Base-by-base conservation (phyloP, 78 protist species). In the Dictyostelium capitatum region DNA sequence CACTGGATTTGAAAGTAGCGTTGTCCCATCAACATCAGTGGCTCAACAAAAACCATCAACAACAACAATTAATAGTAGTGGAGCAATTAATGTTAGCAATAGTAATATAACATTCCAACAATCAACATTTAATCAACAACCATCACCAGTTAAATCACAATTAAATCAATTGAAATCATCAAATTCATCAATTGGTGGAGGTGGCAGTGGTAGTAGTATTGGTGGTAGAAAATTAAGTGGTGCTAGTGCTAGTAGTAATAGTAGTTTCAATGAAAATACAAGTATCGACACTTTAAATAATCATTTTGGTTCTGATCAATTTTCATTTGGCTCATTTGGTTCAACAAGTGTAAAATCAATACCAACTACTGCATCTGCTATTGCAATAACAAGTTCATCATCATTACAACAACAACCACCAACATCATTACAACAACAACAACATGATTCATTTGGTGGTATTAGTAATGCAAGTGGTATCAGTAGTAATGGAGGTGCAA, bases 291-390 rank as follows among this genome's bases (percentile, higher is more conserved):
- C 75, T 1, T 32, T 67, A 32, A 32, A 25, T 6, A 67, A 67
- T 32, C 48, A 25, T 32, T 67, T 67, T 32, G 75, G 75, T 7
- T 54, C 83, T 1, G 65, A 54, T 32, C 50, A 54, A 56, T 54
- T 54, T 54, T 79, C 83, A 79, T 79, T 59, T 48, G 14, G 30
- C 6, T 51, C 79, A n/a, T 73, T 46, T 73, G 54, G 79, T 6
- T 43, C n/a, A 28, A 32, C 30, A 17, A 53, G 28, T 62, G 23
- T 62, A 20, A 23, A 23, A n/a, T 7, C 37, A n/a, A 37, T 37
- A 37, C 28, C 30, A 57, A 57, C 67, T 7, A 20, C 65, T 0
- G 43, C 43, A 3, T 20, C 67, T 11, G 9, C 70, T 20, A 57
- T 12, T n/a, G 67, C 32, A 57, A 23, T 56, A 19, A 14, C 25